A percentile compares a stretch with the other conserved stretches of the same genome.
These are phyloP conservation scores for Stentor coeruleus DNA, from an alignment of 73 alveolate genomes.

Conservation along the genomic window DNA sequence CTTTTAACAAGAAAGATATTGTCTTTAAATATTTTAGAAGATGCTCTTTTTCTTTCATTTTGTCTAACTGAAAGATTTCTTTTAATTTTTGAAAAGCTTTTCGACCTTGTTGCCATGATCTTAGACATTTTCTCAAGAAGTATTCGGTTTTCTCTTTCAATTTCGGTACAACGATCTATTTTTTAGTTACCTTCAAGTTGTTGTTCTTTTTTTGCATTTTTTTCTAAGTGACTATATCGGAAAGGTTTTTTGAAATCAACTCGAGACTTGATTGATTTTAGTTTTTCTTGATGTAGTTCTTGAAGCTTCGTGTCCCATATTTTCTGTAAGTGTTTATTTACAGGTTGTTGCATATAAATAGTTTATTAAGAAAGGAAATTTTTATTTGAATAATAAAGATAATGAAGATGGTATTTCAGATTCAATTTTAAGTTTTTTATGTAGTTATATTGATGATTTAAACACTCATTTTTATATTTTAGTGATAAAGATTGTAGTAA, in stretches of 20 bases:
- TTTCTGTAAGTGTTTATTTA: conserved; percentile 43
- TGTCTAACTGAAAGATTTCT: neutral
- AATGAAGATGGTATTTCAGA: too few species aligned
- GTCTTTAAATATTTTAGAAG: neutral
- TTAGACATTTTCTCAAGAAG: conserved; percentile 53
- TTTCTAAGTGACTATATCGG: conserved; percentile 33
- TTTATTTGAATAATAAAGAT: too few species aligned
- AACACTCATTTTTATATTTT: too few species aligned
- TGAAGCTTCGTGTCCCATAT: conserved; percentile 44
- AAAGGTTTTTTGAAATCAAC: conserved; percentile 46
- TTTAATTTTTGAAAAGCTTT: neutral
- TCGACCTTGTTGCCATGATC: conserved; percentile 6
- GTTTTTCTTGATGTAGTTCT: conserved; percentile 44
- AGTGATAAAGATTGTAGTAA: too few species aligned
- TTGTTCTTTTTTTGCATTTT: conserved; percentile 50
- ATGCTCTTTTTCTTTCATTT: neutral
- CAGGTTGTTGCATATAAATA: too few species aligned
- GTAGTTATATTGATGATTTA: too few species aligned
- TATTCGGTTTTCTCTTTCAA: conserved; percentile 62
- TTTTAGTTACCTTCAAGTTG: conserved; percentile 35
- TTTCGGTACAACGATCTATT: conserved; percentile 42
- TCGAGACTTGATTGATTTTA: conserved; percentile 38
- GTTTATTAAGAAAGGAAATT: too few species aligned
- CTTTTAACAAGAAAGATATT: neutral
- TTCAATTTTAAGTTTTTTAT: too few species aligned